Conservation (phyloP, 2,329 filamentous ascomycete genomes). For the Cercospora canescens region DNA sequence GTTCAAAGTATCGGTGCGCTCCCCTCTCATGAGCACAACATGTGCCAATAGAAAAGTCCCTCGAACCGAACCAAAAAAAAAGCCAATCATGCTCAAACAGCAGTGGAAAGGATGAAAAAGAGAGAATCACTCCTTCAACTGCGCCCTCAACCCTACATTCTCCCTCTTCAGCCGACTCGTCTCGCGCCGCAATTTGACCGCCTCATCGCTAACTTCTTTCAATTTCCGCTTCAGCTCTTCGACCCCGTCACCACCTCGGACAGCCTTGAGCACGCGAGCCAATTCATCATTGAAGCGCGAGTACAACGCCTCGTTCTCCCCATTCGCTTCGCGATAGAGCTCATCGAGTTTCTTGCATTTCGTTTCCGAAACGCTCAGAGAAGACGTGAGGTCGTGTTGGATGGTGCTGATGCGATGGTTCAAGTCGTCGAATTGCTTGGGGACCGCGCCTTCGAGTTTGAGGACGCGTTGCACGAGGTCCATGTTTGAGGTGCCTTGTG, state of each 20-base stretch:
- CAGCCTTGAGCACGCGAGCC: constrained; percentile 74
- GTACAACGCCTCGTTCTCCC: constrained; percentile 91
- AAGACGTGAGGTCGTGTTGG: constrained; percentile 69
- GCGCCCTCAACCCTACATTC: constrained; percentile 64
- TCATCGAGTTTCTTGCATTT: constrained; percentile 84
- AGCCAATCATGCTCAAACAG: too few relatives aligned
- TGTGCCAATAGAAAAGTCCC: too few relatives aligned
- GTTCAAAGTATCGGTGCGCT: too few relatives aligned
- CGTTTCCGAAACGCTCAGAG: constrained; percentile 69
- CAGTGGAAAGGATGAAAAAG: too few relatives aligned
- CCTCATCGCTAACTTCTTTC: constrained; percentile 75
- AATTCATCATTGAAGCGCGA: constrained; percentile 91
- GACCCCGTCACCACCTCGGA: constrained; percentile 73
- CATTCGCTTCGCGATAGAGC: constrained; percentile 80
- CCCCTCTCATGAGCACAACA: too few relatives aligned
- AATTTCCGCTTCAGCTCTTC: constrained; percentile 73
- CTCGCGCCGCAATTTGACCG: constrained; percentile 76
- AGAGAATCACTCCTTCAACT: constrained; percentile 42
- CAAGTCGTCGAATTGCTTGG: constrained; percentile 59
- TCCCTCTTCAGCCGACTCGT: constrained; percentile 81
- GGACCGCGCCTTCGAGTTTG: constrained; percentile 67
- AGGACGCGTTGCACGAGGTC: constrained; percentile 60
- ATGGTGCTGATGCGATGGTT: constrained; percentile 63
- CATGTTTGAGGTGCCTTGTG: constrained; percentile 33
- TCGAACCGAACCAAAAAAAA: too few relatives aligned